These are phyloP conservation scores for Bifiguratus adelaidae DNA, from an alignment of 192 early-diverging fungal species.

Conservation along the genomic window DNA sequence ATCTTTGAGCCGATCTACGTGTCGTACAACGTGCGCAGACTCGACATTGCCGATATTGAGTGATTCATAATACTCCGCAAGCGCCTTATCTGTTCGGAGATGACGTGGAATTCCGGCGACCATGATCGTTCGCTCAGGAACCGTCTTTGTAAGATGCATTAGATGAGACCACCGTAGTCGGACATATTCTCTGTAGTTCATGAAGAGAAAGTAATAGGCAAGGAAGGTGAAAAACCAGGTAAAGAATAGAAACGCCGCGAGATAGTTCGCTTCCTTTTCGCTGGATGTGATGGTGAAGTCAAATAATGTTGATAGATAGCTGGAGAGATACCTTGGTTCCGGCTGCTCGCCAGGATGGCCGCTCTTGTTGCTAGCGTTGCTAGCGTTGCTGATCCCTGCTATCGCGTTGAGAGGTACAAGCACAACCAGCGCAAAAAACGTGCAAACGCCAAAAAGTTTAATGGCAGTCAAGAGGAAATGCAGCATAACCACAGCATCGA, in stretches of 20 bases:
- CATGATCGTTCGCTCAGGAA: constrained; percentile 55
- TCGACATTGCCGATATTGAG: constrained; percentile 54
- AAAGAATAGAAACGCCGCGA: constrained; percentile 28
- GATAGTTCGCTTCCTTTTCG: constrained; percentile 1
- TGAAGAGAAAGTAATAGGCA: constrained; percentile 32
- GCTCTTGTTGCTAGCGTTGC: constrained; percentile 3
- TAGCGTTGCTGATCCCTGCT: constrained; percentile 14
- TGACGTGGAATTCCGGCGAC: constrained; percentile 51
- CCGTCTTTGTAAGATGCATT: constrained; percentile 18
- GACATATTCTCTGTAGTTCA: constrained; percentile 39
- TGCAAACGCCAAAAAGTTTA: constrained; percentile 35
- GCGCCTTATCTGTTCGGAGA: constrained; percentile 34
- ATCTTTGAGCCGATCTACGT: constrained; percentile 41
- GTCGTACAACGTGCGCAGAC: constrained; percentile 46
- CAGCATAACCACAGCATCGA: constrained; percentile 47
- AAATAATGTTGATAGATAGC: not conserved
- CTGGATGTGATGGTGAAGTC: not conserved
- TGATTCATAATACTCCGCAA: constrained; percentile 56
- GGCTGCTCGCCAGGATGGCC: not conserved
- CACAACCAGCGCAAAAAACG: constrained; percentile 31
- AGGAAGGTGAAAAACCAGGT: constrained; percentile 43
- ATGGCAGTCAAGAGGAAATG: constrained; percentile 35
- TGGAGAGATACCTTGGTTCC: not conserved
- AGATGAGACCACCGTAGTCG: constrained; percentile 29
- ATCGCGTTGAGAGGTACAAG: constrained; percentile 28